phyloP scores from a whole-genome alignment of 2,329 filamentous ascomycete genomes.

The Penicillium capsulatum region DNA sequence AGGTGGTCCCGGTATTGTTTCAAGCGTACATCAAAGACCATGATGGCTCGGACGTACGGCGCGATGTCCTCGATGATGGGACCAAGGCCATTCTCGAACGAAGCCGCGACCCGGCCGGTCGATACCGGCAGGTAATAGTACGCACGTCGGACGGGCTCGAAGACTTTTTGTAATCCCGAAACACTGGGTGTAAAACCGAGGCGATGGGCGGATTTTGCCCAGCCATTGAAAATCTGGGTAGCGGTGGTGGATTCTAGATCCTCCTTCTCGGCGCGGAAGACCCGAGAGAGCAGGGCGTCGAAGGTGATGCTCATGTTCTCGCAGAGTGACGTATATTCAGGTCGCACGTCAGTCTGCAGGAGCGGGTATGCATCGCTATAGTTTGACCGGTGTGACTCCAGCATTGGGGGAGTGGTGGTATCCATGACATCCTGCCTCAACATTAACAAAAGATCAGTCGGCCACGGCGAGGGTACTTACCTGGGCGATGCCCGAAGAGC shows the following conservation, averaged over 20 bases:
- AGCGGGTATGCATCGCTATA: constrained; percentile 54
- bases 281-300: constrained; percentile 27
- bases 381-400: constrained; percentile 50
- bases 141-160: constrained; percentile 50
- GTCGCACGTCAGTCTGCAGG: constrained; percentile 49
- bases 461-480: constrained; percentile 20
- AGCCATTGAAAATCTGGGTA: constrained; percentile 30
- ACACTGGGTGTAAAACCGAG: constrained; percentile 28
- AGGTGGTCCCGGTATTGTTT: constrained; percentile 63
- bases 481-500: constrained; percentile 25
- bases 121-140: constrained; percentile 31
- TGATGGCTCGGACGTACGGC: constrained; percentile 83
- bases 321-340: constrained; percentile 44
- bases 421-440: constrained; percentile 54
- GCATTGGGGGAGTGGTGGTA: constrained; percentile 57
- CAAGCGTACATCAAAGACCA: constrained; percentile 67
- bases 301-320: constrained; percentile 33
- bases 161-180: constrained; percentile 44
- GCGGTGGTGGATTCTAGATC: constrained; percentile 26
- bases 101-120: constrained; percentile 52
- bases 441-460: constrained; percentile 14
- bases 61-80: constrained; percentile 73
- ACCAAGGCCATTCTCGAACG: constrained; percentile 67
- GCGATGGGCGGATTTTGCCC: constrained; percentile 11
- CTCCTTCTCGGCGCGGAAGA: constrained; percentile 17